Evolutionary conservation across 1,284 basidiomycete species (phyloP).

Genomic region (Tilletia caries): DNA sequence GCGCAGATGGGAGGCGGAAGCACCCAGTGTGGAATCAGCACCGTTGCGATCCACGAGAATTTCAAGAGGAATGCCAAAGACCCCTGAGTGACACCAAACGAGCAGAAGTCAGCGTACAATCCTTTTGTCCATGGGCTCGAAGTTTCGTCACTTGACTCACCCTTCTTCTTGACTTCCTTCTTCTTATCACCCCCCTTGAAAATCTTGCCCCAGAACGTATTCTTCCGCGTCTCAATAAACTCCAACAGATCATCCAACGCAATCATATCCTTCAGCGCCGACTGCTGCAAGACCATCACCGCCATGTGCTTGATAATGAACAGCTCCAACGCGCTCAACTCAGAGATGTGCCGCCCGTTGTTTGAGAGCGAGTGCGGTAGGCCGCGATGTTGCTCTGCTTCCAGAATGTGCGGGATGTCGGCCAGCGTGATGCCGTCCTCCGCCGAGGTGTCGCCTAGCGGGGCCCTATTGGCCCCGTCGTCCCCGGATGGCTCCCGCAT

Average conservation of each 20-base stretch:
- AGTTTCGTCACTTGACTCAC: constrained; percentile 19
- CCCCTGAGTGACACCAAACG: constrained; percentile 54
- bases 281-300: constrained; percentile 71
- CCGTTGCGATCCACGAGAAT: constrained; percentile 91
- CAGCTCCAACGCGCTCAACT: constrained; percentile 77
- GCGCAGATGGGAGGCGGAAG: constrained; percentile 76
- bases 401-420: constrained; percentile 90
- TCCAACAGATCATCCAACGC: constrained; percentile 91
- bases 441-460: constrained; percentile 35
- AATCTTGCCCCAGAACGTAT: constrained; percentile 91
- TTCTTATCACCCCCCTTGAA: constrained; percentile 80
- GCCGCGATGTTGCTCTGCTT: constrained; percentile 82
- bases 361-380: constrained; percentile 55
- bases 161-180: constrained; percentile 60
- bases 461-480: constrained; percentile 26
- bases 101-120: too few relatives aligned
- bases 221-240: constrained; percentile 86
- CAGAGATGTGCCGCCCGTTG: constrained; percentile 69
- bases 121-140: too few relatives aligned
- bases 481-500: constrained; percentile 42
- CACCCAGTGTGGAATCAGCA: constrained; percentile 84
- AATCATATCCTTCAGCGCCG: constrained; percentile 66
- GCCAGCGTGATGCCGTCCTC: constrained; percentile 88
- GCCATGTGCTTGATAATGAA: constrained; percentile 90
- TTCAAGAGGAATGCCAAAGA: constrained; percentile 90